These are phyloP conservation scores for Rhododendron williamsianum DNA, from an alignment of 148 eudicot genomes.

Conservation along the genomic window DNA sequence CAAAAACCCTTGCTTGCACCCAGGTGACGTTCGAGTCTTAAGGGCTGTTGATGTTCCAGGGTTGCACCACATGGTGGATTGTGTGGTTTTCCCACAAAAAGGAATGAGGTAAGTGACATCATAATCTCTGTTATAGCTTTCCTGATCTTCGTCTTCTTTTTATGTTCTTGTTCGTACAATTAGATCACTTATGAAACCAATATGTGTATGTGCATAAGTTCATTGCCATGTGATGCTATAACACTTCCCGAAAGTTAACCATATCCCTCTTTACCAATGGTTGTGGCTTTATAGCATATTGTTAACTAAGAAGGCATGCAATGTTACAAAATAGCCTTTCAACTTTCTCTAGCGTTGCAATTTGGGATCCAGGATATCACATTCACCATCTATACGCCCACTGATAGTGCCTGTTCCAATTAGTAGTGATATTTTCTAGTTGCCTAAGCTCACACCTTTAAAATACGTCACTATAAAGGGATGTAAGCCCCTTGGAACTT, in stretches of 20 bases:
- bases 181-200: background rate
- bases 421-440: background rate
- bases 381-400: background rate
- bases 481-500: background rate
- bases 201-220: background rate
- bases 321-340: background rate
- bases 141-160: background rate
- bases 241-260: background rate
- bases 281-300: background rate
- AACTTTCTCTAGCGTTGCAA: background rate
- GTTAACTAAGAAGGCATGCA: background rate
- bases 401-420: background rate
- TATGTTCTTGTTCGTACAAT: background rate
- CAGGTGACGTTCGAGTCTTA: slow-evolving; percentile 19
- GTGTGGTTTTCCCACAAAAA: slow-evolving; percentile 24
- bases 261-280: background rate
- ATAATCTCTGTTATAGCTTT: background rate
- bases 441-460: background rate
- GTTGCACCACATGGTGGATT: slow-evolving; percentile 25
- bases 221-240: background rate
- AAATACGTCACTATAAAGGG: background rate
- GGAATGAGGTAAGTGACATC: slow-evolving; percentile 13
- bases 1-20: slow-evolving; percentile 25
- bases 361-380: background rate
- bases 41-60: slow-evolving; percentile 16